A percentile compares a stretch with the other conserved stretches of the same genome.
Conservation (phyloP, 164 flowering plant genomes). For the Liriodendron chinense region DNA sequence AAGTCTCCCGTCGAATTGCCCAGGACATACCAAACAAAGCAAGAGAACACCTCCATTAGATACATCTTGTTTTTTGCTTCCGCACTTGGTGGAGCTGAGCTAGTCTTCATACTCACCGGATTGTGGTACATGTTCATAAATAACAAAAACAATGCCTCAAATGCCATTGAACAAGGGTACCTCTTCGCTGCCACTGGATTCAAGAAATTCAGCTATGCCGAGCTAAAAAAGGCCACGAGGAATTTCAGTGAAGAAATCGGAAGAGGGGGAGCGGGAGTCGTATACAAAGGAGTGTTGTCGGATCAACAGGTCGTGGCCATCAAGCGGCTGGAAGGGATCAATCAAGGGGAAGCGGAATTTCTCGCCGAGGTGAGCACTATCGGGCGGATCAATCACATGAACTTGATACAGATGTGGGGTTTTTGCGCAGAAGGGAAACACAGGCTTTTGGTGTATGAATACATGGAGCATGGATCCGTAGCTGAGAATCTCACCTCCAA, state of each 20-base stretch:
- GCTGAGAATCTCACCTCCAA: conserved; percentile 19
- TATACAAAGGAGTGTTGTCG: conserved; percentile 23
- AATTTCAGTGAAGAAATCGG: background rate
- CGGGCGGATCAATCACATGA: conserved; percentile 33
- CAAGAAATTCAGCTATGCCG: background rate
- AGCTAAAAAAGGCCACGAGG: background rate
- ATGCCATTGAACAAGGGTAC: conserved; percentile 3
- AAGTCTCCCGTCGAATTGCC: background rate
- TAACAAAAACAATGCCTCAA: background rate
- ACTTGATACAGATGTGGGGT: conserved; percentile 33
- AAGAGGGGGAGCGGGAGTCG: conserved; percentile 16
- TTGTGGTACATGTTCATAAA: conserved; percentile 6
- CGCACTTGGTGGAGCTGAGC: conserved; percentile 16
- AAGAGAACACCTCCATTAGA: background rate
- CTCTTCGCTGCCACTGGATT: background rate
- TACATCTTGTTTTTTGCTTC: conserved; percentile 2
- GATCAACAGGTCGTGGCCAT: conserved; percentile 18
- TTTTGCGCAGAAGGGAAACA: conserved; percentile 27
- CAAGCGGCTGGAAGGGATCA: conserved; percentile 22
- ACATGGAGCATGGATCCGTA: conserved; percentile 34
- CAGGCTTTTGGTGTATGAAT: conserved; percentile 33
- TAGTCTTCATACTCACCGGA: conserved; percentile 4
- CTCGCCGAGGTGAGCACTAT: conserved; percentile 24
- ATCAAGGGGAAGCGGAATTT: conserved; percentile 28
- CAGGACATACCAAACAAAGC: too few species aligned